Base-by-base conservation (phyloP, 306 rosid genomes). In the Begonia peltatifolia region DNA sequence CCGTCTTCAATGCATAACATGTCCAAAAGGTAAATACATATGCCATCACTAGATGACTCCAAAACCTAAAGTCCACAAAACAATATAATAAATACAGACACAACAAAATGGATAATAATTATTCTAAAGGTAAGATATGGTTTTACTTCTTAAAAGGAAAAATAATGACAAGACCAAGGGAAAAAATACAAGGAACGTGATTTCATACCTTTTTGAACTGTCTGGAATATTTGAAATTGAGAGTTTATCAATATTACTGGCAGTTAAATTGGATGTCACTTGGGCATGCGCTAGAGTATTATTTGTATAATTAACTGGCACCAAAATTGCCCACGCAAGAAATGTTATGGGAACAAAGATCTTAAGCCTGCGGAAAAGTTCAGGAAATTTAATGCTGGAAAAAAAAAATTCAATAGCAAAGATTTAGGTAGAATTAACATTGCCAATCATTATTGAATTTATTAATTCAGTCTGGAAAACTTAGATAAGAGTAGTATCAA, bases 11-110 rank as follows among this genome's bases (percentile, higher is more conserved):
- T 67, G 81, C 70, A 61, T 69, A 86, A 75, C 94, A 90, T 42
- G 88, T 80, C 96, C 92, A 90, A 62, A 90, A 57, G 65, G 99
- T 86, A 71, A 86, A 71, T 55, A 67, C 81, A 75, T 86, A 90
- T 58, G 93, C 94, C 81, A 75, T 59, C 56, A 81, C 55, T 69
- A 90, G 56, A 74, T 90, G 96, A 63, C 73, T 63, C 94, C 94
- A 90, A 61, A 83, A 77, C 83, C 99, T 90, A 73, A 58, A 61
- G 41, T 61, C 14, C 10, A 12, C 15, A 49, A 13, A 44, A 17
- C 13, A 30, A 14, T 47, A 16, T 13, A 5, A 55, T 15, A 38
- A 42, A 55, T 14, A 30, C 38, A 30, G 38, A 0, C 38, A 6
- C 6, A 30, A 30, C 38, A 30, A 7, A 30, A 30, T 2, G 38